Conservation (phyloP, 768 basidiomycete species). For the Royoungia palumana region DNA sequence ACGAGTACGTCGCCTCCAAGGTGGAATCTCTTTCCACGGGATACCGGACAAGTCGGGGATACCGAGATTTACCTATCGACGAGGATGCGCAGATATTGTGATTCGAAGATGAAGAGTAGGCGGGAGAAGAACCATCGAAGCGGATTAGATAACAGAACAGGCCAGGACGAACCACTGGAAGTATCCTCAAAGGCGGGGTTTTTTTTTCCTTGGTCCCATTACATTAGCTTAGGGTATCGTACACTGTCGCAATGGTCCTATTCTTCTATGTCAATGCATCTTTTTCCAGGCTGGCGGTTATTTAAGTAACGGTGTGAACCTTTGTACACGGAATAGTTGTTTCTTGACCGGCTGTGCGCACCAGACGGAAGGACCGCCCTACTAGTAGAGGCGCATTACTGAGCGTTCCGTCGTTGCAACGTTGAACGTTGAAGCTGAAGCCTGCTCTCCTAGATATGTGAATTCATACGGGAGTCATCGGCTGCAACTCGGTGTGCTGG, state of each 20-base stretch:
- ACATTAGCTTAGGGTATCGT: neutral
- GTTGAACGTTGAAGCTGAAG: no score
- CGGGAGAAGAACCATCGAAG: neutral
- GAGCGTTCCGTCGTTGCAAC: no score
- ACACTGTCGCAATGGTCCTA: neutral
- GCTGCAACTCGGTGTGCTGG: no score
- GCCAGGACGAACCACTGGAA: neutral
- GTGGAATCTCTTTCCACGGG: conserved; percentile 37
- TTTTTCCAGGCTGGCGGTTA: no score
- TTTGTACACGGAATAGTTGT: no score
- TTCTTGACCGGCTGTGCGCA: no score
- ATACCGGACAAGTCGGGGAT: conserved; percentile 58
- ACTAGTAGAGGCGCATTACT: no score
- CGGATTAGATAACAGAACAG: neutral
- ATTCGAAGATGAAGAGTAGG: conserved; percentile 76
- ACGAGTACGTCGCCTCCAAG: conserved; percentile 56
- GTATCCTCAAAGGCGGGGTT: neutral
- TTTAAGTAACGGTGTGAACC: no score
- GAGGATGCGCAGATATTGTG: conserved; percentile 85
- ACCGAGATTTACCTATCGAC: conserved; percentile 75
- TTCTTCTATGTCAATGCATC: neutral
- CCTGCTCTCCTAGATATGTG: no score
- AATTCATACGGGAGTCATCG: no score
- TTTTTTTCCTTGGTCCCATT: neutral
- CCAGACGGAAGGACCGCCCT: no score